Conservation (phyloP, 768 basidiomycete species). For the Lyophyllum shimeji region DNA sequence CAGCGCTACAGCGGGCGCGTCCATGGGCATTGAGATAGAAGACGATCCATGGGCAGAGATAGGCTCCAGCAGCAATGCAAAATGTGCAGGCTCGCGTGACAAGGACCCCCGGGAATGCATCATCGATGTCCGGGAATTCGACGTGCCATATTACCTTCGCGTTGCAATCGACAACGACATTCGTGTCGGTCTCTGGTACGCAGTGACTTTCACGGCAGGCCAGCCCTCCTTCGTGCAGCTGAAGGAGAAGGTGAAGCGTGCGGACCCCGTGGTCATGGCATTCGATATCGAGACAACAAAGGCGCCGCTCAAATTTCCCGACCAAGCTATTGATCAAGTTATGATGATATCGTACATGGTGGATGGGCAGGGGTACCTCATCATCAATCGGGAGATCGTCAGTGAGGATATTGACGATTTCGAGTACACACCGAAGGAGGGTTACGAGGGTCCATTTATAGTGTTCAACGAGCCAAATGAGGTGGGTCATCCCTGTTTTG, state of each 20-base stretch:
- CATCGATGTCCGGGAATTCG: slow-evolving; percentile 93
- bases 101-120: slow-evolving; percentile 89
- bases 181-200: slow-evolving; percentile 98
- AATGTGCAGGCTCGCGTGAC: slow-evolving; percentile 42
- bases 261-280: slow-evolving; percentile 98
- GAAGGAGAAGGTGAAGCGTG: slow-evolving; percentile 90
- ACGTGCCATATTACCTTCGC: slow-evolving; percentile 95
- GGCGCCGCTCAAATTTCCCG: slow-evolving; percentile 99
- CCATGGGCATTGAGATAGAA: slow-evolving; percentile 69
- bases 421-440: slow-evolving; percentile 97
- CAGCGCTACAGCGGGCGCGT: slow-evolving; percentile 68
- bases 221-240: slow-evolving; percentile 72
- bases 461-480: slow-evolving; percentile 95
- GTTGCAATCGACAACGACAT: slow-evolving; percentile 99
- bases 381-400: slow-evolving; percentile 97
- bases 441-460: slow-evolving; percentile 94
- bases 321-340: slow-evolving; percentile 93
- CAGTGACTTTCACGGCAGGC: slow-evolving; percentile 79
- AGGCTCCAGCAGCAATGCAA: slow-evolving; percentile 28
- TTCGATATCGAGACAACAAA: slow-evolving; percentile 99
- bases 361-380: slow-evolving; percentile 95
- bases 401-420: slow-evolving; percentile 98
- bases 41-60: slow-evolving; percentile 53
- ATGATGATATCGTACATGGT: slow-evolving; percentile 99
- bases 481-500: slow-evolving; percentile 39